Base-by-base conservation (phyloP, 768 basidiomycete species). In the Austroboletus eburneus region DNA sequence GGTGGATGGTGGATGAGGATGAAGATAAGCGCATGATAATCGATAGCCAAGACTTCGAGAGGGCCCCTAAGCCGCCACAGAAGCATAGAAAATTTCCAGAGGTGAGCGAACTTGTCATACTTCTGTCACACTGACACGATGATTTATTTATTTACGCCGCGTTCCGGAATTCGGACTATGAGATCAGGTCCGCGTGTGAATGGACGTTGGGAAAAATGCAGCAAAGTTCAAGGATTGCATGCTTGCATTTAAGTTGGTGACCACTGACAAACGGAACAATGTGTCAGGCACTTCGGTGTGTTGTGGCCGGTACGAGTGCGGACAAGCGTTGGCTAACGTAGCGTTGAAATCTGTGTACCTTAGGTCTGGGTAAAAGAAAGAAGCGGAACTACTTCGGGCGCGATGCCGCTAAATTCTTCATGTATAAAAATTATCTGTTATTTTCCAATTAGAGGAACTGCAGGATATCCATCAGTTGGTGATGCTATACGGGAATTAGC, bases 41-140 rank as follows among this genome's bases (percentile, higher is more conserved):
- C 57, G 49, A 61, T 57, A 39, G 35, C 49, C 52, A 51, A 37
- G 43, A 44, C 52, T 51, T 63, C 57, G 37, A 51, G 38, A 39
- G 29, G 39, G 24, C 49, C 53, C 49, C 50, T 51, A 49, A 50
- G 52, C 43, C 50, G 57, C 57, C 52, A 64, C 52, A 64, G 62
- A 62, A 64, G 50, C 51, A 45, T 40, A 36, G 50, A 41, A 52
- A 55, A 46, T 45, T 59, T 48, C 47, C 45, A 51, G 59, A 61
- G 56, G 40, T 51, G 39, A 46, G 50, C 46, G 30, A 50, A 51
- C 43, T 58, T 32, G 53, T 41, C 43, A 13, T 43, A 21, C 54
- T 62, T 59, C 52, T 53, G 38, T 50, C 48, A 52, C 39, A 39
- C 41, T 50, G 49, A 55, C 39, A 60, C 39, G 8, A 33, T 46